These are phyloP conservation scores for Domatiomyces catenatus DNA, from an alignment of 2,329 filamentous ascomycete species.

Conservation along the genomic window DNA sequence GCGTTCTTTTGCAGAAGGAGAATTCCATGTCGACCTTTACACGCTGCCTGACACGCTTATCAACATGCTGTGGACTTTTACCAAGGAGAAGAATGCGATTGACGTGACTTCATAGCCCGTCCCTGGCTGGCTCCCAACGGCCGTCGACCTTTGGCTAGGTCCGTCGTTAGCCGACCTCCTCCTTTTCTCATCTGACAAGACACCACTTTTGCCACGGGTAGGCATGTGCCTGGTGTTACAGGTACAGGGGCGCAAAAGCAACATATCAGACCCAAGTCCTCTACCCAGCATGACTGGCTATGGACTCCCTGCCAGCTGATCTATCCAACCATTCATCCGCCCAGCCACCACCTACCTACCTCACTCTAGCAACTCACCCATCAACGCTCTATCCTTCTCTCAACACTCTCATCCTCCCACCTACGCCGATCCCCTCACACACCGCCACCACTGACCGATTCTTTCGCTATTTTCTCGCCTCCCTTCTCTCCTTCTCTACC, in stretches of 20 bases:
- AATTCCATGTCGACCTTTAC: conserved; percentile 96
- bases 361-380: too few relatives aligned
- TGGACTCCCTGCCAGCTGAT: not conserved
- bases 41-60: conserved; percentile 82
- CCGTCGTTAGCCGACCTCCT: not conserved
- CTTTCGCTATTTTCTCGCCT: not conserved
- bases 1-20: conserved; percentile 51
- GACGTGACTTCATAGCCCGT: conserved; percentile 11
- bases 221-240: not conserved
- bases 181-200: not conserved
- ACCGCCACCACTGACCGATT: not conserved
- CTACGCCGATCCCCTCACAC: too few relatives aligned
- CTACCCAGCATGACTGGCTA: not conserved
- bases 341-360: not conserved
- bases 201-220: not conserved
- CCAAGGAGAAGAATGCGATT: conserved; percentile 27
- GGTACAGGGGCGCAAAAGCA: not conserved
- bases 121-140: not conserved
- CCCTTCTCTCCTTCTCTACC: not conserved
- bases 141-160: not conserved
- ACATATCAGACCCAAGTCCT: not conserved
- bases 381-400: not conserved
- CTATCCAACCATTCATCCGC: not conserved
- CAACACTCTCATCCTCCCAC: not conserved
- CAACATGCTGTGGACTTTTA: conserved; percentile 92